Evolutionary conservation across 2,329 filamentous ascomycete genomes (phyloP), one percentile per base, ranked within the genome.

Genomic region (Cytospora leucostoma): DNA sequence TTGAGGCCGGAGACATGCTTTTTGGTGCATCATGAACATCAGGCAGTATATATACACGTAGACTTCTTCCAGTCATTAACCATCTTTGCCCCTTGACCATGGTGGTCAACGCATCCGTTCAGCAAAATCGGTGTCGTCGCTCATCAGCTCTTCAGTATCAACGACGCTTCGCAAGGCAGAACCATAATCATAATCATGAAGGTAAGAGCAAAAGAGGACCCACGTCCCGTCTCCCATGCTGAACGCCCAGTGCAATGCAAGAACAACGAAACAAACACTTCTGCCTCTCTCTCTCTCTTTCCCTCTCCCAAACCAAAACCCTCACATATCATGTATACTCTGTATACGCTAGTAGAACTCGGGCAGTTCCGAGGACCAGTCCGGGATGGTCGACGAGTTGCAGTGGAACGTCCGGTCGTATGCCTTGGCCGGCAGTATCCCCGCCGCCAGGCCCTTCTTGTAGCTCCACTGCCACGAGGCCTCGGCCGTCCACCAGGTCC

Each of bases 401-500:
- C 91, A 94, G 70, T 87, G 86, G 70, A 92, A 94, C n/a, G 81
- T 79, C 38, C 87, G 82, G 27, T 86, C 78, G 72, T 89, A 92
- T 0, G 91, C 89, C 78, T 91, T 89, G 47, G 79, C 74, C 2
- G 95, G 95, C 77, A 99, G 75, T 55, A 94, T 92, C 0, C 92
- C 92, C 1, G 90, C 90, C 59, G 83, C 83, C 67, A 93, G 79
- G 0, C 92, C 93, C 67, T 87, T 82, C 76, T 93, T 88, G 79
- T 95, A 97, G 74, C 93, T 97, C 95, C 95, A 99, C 78, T 97
- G 92, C 65, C 88, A 82, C 56, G 90, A 88, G 68, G 78, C 82
- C 65, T 66, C 59, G 52, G 59, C 59, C 13, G 62, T 66, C 62
- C 62, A 65, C 65, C 65, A 96, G 38, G 93, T 98, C 95, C 95